Conservation (phyloP, 2,329 filamentous ascomycete genomes). For the Keithomyces neogunnii region DNA sequence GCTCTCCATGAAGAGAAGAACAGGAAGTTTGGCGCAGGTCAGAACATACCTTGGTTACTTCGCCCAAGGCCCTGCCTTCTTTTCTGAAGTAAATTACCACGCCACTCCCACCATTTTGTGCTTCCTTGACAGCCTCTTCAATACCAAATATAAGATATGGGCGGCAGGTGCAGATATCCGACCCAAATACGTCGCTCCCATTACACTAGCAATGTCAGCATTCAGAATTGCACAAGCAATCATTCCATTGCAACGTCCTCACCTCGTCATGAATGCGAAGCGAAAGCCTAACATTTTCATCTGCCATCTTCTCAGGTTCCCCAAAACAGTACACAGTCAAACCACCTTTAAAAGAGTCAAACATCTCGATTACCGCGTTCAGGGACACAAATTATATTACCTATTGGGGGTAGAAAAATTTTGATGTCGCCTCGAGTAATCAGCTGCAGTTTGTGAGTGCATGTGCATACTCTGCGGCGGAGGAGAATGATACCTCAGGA, state of each 20-base stretch:
- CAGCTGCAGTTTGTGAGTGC: constrained; percentile 34
- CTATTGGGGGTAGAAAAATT: constrained; percentile 90
- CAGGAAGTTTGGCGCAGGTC: background rate
- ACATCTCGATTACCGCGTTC: no score
- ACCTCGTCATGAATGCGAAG: constrained; percentile 70
- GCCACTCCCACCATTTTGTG: constrained; percentile 85
- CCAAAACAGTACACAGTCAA: constrained; percentile 97
- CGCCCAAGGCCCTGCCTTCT: constrained; percentile 86
- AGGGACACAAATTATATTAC: constrained; percentile 22
- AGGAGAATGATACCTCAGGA: constrained; percentile 52
- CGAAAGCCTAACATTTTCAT: constrained; percentile 71
- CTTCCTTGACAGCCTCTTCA: constrained; percentile 94
- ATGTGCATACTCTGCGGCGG: background rate
- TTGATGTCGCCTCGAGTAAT: constrained; percentile 95
- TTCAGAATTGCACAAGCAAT: background rate
- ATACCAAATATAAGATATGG: constrained; percentile 97
- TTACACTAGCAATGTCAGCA: constrained; percentile 55
- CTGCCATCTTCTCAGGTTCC: constrained; percentile 86
- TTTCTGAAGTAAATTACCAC: constrained; percentile 99
- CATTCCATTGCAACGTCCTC: constrained; percentile 8
- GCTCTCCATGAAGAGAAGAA: background rate
- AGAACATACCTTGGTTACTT: constrained; percentile 78
- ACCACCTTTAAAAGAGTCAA: constrained; percentile 43
- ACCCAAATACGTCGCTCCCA: constrained; percentile 94
- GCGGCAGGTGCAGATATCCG: constrained; percentile 93